Evolutionary conservation across 108 stramenopile species (phyloP).

Genomic region (Skeletonema marinoi): DNA sequence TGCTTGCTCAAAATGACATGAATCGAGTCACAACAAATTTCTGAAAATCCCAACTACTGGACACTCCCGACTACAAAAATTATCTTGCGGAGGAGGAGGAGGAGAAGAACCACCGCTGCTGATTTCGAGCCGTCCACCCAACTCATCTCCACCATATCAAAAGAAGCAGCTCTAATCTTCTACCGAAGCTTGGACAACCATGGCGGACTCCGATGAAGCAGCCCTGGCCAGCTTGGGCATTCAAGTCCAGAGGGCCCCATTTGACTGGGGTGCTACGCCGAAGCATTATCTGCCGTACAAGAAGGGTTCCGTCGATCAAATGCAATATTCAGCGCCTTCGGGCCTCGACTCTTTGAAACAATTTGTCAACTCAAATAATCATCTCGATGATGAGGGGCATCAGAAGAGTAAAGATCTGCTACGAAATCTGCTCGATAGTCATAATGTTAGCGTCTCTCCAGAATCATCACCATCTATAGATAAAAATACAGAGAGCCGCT

Average conservation of each 20-base stretch:
- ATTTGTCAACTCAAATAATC: constrained; percentile 16
- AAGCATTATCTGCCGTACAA: not conserved
- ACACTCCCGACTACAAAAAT: too few relatives aligned
- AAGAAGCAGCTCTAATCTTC: too few relatives aligned
- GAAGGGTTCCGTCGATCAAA: not conserved
- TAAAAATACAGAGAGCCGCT: not conserved
- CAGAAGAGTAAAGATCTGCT: constrained; percentile 21
- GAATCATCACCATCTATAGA: not conserved
- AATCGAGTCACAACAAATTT: too few relatives aligned
- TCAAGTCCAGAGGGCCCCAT: not conserved
- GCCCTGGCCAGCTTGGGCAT: not conserved
- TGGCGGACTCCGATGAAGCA: not conserved
- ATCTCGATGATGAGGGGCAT: not conserved
- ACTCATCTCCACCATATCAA: too few relatives aligned
- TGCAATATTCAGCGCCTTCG: constrained; percentile 13
- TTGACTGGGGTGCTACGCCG: not conserved
- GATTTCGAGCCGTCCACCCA: too few relatives aligned
- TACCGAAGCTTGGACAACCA: too few relatives aligned
- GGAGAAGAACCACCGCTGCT: too few relatives aligned
- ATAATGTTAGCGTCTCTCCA: constrained; percentile 7
- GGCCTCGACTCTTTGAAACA: constrained; percentile 36
- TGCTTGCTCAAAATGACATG: too few relatives aligned
- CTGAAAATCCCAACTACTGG: too few relatives aligned
- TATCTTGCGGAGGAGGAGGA: too few relatives aligned
- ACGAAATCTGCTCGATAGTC: constrained; percentile 20